Percentiles rank a stretch among this genome's conserved stretches.
phyloP scores from a whole-genome alignment of 352 stramenopile species.

The Peronosclerospora sorghi region DNA sequence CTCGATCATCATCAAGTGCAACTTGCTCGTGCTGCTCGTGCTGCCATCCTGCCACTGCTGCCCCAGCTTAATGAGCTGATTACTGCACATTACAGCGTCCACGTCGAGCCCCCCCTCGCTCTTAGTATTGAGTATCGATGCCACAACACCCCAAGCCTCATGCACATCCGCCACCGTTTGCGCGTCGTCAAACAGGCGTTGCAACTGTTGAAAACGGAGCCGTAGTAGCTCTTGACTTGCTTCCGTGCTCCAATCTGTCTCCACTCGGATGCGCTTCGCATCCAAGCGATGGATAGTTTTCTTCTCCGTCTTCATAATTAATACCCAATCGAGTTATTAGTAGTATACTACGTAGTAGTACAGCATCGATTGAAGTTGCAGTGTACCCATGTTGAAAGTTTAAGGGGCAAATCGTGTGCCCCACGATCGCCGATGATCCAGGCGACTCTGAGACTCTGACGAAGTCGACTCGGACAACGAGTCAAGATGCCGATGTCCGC shows the following conservation, averaged over 20 bases:
- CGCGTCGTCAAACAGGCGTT: constrained; percentile 13
- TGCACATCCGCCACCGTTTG: constrained; percentile 21
- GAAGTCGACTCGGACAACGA: too few relatives aligned
- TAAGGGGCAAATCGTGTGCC: too few relatives aligned
- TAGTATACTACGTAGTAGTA: background rate
- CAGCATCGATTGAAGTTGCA: too few relatives aligned
- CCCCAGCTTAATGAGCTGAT: constrained; percentile 14
- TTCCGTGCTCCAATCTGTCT: constrained; percentile 3
- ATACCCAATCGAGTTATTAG: too few relatives aligned
- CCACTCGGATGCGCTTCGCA: constrained; percentile 6
- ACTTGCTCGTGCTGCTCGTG: constrained; percentile 5
- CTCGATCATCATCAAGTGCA: constrained; percentile 18
- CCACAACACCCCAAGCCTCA: constrained; percentile 20
- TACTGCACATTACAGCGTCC: constrained; percentile 15
- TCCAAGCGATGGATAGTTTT: constrained; percentile 14
- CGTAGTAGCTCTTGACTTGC: constrained; percentile 16
- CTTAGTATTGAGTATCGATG: background rate
- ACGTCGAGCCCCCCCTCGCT: background rate
- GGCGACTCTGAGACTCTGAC: too few relatives aligned
- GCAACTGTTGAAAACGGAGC: constrained; percentile 12
- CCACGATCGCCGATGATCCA: too few relatives aligned
- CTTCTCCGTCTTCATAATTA: background rate
- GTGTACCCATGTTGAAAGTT: too few relatives aligned
- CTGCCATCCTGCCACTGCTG: constrained; percentile 15
- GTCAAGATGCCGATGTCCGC: too few relatives aligned